A percentile compares a stretch with the other conserved stretches of the same genome.
Conservation (phyloP, 805 yeast species). For the Candida coleopterorum region DNA sequence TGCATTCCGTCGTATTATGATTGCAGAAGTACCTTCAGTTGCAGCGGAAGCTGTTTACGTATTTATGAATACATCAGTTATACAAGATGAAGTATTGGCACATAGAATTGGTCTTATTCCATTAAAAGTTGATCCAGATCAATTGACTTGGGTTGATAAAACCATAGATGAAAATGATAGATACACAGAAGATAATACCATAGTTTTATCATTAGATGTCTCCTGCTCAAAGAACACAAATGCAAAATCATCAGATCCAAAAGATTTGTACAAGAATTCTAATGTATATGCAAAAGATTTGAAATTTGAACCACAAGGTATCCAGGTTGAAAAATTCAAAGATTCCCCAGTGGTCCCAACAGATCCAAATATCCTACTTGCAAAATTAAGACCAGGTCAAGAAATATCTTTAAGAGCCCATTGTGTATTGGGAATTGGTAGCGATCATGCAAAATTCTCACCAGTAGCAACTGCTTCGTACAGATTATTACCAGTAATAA, state of each 20-base stretch:
- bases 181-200: conserved; percentile 83
- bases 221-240: conserved; percentile 82
- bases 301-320: conserved; percentile 88
- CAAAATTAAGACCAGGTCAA: conserved; percentile 95
- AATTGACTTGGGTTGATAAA: conserved; percentile 75
- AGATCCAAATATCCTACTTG: conserved; percentile 85
- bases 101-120: conserved; percentile 94
- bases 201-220: conserved; percentile 76
- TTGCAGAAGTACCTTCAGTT: conserved; percentile 92
- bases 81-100: conserved; percentile 95
- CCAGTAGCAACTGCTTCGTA: conserved; percentile 97
- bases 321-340: conserved; percentile 69
- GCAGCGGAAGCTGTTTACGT: conserved; percentile 91
- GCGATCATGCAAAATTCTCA: conserved; percentile 96
- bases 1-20: conserved; percentile 96
- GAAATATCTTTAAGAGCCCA: conserved; percentile 88
- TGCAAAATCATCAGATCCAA: conserved; percentile 73
- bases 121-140: conserved; percentile 85
- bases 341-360: conserved; percentile 65
- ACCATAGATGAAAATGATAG: conserved; percentile 56
- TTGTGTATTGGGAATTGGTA: conserved; percentile 85
- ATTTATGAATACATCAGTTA: conserved; percentile 92
- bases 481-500: conserved; percentile 83
- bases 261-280: conserved; percentile 75
- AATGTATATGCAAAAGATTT: conserved; percentile 86